phyloP scores from a whole-genome alignment of 305 asterid species.

The Rubia occidens region DNA sequence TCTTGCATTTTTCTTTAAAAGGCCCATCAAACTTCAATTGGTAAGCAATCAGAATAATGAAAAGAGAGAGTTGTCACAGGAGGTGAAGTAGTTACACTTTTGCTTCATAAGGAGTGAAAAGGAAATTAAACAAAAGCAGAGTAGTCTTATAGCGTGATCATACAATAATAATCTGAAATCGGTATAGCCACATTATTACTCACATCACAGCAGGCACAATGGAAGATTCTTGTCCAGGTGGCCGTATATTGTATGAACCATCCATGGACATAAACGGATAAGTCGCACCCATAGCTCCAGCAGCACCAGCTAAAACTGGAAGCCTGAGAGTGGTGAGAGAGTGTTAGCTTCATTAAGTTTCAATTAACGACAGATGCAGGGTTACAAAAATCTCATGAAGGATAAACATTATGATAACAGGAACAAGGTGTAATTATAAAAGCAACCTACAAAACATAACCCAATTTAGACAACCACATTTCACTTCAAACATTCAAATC shows the following conservation, averaged over 20 bases:
- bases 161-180: background rate
- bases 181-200: constrained; percentile 9
- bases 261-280: constrained; percentile 72
- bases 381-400: background rate
- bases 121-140: background rate
- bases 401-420: background rate
- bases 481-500: background rate
- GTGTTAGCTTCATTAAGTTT: background rate
- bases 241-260: constrained; percentile 64
- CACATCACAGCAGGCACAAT: constrained; percentile 49
- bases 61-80: background rate
- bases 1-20: background rate
- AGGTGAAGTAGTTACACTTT: background rate
- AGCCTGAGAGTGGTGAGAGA: constrained; percentile 42
- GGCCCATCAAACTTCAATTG: background rate
- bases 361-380: background rate
- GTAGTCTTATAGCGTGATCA: background rate
- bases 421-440: background rate
- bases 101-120: background rate
- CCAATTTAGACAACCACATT: background rate
- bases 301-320: constrained; percentile 94
- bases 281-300: constrained; percentile 73
- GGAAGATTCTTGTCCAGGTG: constrained; percentile 60
- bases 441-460: background rate
- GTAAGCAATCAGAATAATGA: background rate